Base-by-base conservation (phyloP, 306 rosid genomes). In the Lathyrus sativus region DNA sequence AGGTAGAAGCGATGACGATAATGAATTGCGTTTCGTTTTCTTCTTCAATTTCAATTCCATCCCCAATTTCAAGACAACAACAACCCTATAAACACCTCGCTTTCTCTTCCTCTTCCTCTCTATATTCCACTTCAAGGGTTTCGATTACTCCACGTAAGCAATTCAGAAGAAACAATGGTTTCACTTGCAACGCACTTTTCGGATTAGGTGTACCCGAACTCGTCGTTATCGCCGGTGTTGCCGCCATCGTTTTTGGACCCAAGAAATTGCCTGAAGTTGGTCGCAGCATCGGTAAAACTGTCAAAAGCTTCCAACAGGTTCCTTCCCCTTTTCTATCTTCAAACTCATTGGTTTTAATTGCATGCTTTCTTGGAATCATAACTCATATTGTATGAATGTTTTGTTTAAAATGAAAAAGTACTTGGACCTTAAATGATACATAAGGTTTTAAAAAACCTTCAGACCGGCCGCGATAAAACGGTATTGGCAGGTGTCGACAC, bases 251-350 rank as follows among this genome's bases (percentile, higher is more conserved):
- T 66, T 93, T 93, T 73, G 98, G 97, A 8, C 99, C 99, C 18
- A 93, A 85, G 87, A 78, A 93, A 77, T 75, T 93, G 75, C 99
- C 99, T 0, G 99, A 93, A 79, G 90, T 93, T 1, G 99, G 99
- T n/a, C 88, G 83, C 74, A 90, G 96, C 76, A 88, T 93, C 49
- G 99, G 97, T 75, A 90, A 88, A 83, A 93, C 97, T 18, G 84
- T 93, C 41, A 93, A 90, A 82, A 90, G 97, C 92, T 93, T 93
- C 80, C 99, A 93, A 67, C 97, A 90, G 97, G 99, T 90, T 5
- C 26, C 1, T 38, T 60, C 4, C 66, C 7, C 11, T 9, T 5
- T 35, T 35, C 39, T 35, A 1, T 35, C 39, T 35, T 35, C 39
- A 35, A 35, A 35, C 9, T 35, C 39, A 2, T 33, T 6, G 0